Evolutionary conservation across 768 basidiomycete species (phyloP), one percentile per base, ranked within the genome.

Genomic region (Lyophyllum decastes): DNA sequence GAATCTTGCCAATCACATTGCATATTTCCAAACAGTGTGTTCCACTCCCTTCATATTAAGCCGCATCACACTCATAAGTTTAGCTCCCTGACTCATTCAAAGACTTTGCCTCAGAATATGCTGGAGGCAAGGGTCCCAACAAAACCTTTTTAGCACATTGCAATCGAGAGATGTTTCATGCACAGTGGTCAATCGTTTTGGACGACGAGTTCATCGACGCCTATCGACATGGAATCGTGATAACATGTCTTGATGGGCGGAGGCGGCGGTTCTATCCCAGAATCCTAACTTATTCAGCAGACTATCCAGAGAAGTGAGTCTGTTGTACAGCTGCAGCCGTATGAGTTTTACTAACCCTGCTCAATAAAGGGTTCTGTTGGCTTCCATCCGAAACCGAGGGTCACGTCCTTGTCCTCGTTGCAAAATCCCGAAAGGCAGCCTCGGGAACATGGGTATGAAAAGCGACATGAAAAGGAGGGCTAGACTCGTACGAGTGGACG

Each of bases 301-400:
- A 72, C 48, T 72, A 72, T 57, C 70, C 70, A 34, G 70, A 72
- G 46, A 70, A 71, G 70, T 72, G 22, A 49, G 65, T 50, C 34
- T 24, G n/a, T 2, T 12, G 12, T 7, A 14, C 25, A 5, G 12
- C 12, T 33, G 7, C 35, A n/a, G n/a, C n/a, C n/a, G n/a, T n/a
- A n/a, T 25, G 19, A 57, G 24, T 52, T 17, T 46, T 44, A 1
- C 17, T 17, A 22, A n/a, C 5, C 12, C 14, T 19, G n/a, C 25
- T 40, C 12, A 33, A 5, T 33, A 33, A 6, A 69, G 69, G 46
- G 55, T 62, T 14, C 52, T 69, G 2, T 24, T 70, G 1, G 65
- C 68, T 16, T 55, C 60, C 2, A 61, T 69, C 22, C 49, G 61
- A 2, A 54, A 62, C 27, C 25, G 56, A 9, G 70, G 66, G 2